Evolutionary conservation across 306 rosid genomes (phyloP).

Genomic region (Arachis hypogaea): DNA sequence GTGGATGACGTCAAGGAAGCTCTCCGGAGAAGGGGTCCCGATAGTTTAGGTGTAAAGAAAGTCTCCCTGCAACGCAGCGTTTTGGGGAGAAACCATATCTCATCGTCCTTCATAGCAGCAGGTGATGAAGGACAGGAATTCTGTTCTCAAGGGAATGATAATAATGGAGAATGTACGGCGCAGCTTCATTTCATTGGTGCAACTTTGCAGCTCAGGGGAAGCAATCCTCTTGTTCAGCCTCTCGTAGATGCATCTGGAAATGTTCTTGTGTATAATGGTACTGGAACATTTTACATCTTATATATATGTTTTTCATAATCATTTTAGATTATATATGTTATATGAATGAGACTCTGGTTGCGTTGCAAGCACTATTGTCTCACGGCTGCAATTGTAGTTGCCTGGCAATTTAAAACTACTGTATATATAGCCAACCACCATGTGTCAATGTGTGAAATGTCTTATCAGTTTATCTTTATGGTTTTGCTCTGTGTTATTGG

Average conservation of each 20-base stretch:
- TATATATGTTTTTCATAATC: too few relatives aligned
- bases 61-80: conserved; percentile 45
- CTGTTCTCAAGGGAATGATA: conserved; percentile 12
- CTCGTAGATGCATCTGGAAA: conserved; percentile 61
- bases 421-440: neutral
- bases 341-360: too few relatives aligned
- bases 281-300: neutral
- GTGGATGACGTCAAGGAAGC: conserved; percentile 64
- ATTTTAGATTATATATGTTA: too few relatives aligned
- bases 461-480: conserved; percentile 25
- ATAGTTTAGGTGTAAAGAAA: conserved; percentile 67
- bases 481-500: neutral
- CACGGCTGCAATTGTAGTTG: too few relatives aligned
- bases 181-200: conserved; percentile 74
- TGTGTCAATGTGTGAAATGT: conserved; percentile 13
- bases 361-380: too few relatives aligned
- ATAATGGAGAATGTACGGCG: conserved; percentile 33
- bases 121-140: conserved; percentile 37
- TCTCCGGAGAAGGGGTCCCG: conserved; percentile 85
- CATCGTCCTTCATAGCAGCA: conserved; percentile 45
- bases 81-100: conserved; percentile 38
- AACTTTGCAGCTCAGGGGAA: conserved; percentile 83
- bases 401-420: neutral
- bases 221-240: conserved; percentile 71
- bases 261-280: conserved; percentile 81